Conservation (phyloP, 306 rosid genomes). For the Glycyrrhiza uralensis region DNA sequence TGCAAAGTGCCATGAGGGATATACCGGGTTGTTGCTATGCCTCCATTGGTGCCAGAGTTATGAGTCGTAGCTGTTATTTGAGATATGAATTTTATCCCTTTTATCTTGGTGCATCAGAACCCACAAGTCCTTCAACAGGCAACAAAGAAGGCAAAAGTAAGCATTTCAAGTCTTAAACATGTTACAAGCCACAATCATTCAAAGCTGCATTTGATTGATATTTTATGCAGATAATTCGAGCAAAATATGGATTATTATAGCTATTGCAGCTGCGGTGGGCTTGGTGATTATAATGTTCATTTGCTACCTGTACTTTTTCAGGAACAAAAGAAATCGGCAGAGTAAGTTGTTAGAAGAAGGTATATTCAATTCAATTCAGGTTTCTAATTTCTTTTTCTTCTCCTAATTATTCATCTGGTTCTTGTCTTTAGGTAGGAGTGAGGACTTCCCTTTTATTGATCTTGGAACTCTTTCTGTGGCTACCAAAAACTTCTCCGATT, state of each 20-base stretch:
- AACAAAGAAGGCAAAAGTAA: slow-evolving; percentile 31
- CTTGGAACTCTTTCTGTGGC: slow-evolving; percentile 49
- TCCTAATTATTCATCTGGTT: not conserved
- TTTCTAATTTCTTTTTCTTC: not conserved
- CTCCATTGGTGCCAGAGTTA: slow-evolving; percentile 60
- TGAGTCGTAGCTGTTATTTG: slow-evolving; percentile 53
- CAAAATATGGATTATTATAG: slow-evolving; percentile 30
- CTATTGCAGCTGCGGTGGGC: slow-evolving; percentile 16
- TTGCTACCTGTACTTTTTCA: slow-evolving; percentile 18
- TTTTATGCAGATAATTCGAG: slow-evolving; percentile 35
- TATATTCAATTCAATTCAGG: no score
- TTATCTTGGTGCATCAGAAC: slow-evolving; percentile 30
- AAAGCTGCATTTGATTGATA: not conserved
- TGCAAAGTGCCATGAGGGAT: slow-evolving; percentile 37
- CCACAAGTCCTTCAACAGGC: slow-evolving; percentile 3
- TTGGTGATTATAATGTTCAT: slow-evolving; percentile 26
- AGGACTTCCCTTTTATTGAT: slow-evolving; percentile 42
- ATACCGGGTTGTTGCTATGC: slow-evolving; percentile 32
- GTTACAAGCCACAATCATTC: not conserved
- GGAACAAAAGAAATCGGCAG: slow-evolving; percentile 17
- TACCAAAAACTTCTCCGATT: slow-evolving; percentile 48
- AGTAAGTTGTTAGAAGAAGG: slow-evolving; percentile 22
- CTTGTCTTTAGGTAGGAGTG: slow-evolving; percentile 31
- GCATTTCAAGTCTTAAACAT: not conserved
- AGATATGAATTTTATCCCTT: slow-evolving; percentile 61